These are phyloP conservation scores for Termitomyces sp. DNA, from an alignment of 1,284 basidiomycete species.

Conservation along the genomic window DNA sequence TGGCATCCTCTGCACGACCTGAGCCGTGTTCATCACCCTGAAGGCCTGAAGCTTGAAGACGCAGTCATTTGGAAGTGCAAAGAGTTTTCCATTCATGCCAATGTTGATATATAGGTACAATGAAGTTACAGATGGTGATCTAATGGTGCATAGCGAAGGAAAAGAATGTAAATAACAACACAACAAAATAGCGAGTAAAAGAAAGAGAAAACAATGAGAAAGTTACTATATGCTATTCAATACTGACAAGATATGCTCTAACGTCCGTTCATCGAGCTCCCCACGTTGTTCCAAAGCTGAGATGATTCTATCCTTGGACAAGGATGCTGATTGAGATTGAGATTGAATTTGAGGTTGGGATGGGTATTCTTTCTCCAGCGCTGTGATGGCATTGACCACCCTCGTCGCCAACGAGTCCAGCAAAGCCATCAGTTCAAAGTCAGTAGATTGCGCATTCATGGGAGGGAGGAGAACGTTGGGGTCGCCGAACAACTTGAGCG, in stretches of 20 bases:
- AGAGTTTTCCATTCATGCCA: background rate
- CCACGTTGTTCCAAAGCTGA: conserved; percentile 25
- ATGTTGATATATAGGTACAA: conserved; percentile 4
- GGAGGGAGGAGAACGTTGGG: conserved; percentile 66
- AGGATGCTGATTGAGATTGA: conserved; percentile 13
- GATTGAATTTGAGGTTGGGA: conserved; percentile 11
- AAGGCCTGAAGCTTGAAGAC: too few species aligned
- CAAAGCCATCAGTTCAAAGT: conserved; percentile 70
- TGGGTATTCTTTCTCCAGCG: conserved; percentile 37
- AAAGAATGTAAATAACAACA: background rate
- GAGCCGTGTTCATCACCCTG: background rate
- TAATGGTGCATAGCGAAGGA: conserved; percentile 7
- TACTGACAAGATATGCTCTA: conserved; percentile 34
- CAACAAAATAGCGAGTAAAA: conserved; percentile 1
- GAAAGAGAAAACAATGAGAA: background rate
- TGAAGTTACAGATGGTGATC: conserved; percentile 7
- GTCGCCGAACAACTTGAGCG: conserved; percentile 50
- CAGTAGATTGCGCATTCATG: conserved; percentile 69
- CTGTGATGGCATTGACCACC: conserved; percentile 76
- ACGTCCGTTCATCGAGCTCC: conserved; percentile 43
- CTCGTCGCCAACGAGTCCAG: conserved; percentile 74
- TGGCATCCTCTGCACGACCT: too few species aligned
- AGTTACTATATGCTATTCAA: conserved; percentile 19
- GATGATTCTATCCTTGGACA: conserved; percentile 22
- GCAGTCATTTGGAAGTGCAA: background rate